A percentile compares a stretch with the other conserved stretches of the same genome.
These are phyloP conservation scores for Arxiozyma slooffiae DNA, from an alignment of 1,139 yeast genomes.

Conservation along the genomic window DNA sequence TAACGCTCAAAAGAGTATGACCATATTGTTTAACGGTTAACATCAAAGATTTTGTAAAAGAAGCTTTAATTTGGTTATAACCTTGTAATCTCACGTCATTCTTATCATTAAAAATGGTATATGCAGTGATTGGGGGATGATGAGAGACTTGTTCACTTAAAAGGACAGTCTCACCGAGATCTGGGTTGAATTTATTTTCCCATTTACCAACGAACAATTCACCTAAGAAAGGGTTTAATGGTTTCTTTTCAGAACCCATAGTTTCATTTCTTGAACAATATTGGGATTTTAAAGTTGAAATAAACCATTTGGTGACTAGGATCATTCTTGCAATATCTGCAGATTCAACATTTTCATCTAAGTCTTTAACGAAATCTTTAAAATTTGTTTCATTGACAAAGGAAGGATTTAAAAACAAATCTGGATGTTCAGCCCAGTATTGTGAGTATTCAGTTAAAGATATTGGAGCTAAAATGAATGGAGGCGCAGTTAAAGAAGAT, in stretches of 20 bases:
- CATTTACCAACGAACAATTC: slow-evolving; percentile 87
- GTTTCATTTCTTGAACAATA: slow-evolving; percentile 87
- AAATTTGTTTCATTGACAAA: slow-evolving; percentile 34
- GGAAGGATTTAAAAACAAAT: slow-evolving; percentile 64
- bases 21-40: slow-evolving; percentile 86
- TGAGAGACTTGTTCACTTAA: slow-evolving; percentile 89
- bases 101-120: slow-evolving; percentile 63
- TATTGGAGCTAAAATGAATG: slow-evolving; percentile 87
- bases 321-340: slow-evolving; percentile 43
- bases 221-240: slow-evolving; percentile 88
- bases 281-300: slow-evolving; percentile 83
- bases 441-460: slow-evolving; percentile 86
- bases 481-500: slow-evolving; percentile 92
- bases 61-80: slow-evolving; percentile 79
- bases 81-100: slow-evolving; percentile 69
- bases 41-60: slow-evolving; percentile 52
- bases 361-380: slow-evolving; percentile 25
- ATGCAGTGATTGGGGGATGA: slow-evolving; percentile 94
- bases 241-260: slow-evolving; percentile 90
- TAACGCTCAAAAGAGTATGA: slow-evolving; percentile 65
- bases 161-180: slow-evolving; percentile 63
- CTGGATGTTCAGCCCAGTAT: slow-evolving; percentile 89
- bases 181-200: slow-evolving; percentile 42
- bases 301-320: slow-evolving; percentile 82
- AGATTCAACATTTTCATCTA: slow-evolving; percentile 32